Evolutionary conservation across 2,329 filamentous ascomycete genomes (phyloP), one percentile per base, ranked within the genome.

Genomic region (Monilinia polystroma): DNA sequence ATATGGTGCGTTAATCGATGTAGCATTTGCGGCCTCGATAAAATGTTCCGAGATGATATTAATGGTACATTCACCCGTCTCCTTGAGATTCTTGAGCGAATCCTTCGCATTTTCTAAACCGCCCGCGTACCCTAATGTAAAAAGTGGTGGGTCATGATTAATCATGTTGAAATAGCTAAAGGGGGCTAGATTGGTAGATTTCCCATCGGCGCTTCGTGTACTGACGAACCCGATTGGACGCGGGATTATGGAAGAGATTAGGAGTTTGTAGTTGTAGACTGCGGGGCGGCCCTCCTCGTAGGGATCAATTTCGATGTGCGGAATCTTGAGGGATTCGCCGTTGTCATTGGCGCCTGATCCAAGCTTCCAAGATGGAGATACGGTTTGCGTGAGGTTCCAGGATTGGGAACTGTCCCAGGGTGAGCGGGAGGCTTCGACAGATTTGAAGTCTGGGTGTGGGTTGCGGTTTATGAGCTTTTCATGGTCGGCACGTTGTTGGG

Each of bases 21-120:
- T 86, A n/a, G 87, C 83, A 78, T 97, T 97, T 58, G 93, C 93
- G 0, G 93, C 93, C 81, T 97, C 93, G 74, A 95, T 75, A 75
- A 89, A 96, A 75, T 88, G 85, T 80, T 97, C 93, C 11, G 85
- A 87, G 75, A 97, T 91, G 75, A 97, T 91, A 80, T 95, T 97
- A 80, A 97, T 88, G 67, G 88, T 86, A 78, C 91, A 94, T 80
- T 97, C 92, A 56, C 83, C 80, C 0, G 84, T 87, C 49, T 90
- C 90, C 11, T 84, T 74, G 66, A 97, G 80, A 76, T 96, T 96
- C 73, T 82, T 83, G 64, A 96, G 80, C 49, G 90, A 88, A 77
- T 97, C 93, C 78, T 97, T 97, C 26, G 89, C 86, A 4, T 80
- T 71, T 6, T 76, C 78, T 8, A 82, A 71, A 4, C 78, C 68